phyloP scores from a whole-genome alignment of 352 stramenopile species.

The Globisporangium nagaii region DNA sequence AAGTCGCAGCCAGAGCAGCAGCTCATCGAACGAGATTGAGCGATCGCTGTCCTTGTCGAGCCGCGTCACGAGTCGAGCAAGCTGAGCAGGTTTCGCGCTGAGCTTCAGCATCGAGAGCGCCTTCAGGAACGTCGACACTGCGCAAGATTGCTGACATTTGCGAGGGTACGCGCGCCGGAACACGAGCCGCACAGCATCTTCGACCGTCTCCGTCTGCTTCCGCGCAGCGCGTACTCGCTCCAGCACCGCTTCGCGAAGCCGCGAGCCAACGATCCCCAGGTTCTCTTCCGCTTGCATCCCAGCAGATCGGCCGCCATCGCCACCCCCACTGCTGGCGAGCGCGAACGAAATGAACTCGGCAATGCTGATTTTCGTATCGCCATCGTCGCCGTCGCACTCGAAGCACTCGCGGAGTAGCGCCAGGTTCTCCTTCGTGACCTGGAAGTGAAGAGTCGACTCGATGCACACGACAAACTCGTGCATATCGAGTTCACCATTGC shows the following conservation, averaged over 20 bases:
- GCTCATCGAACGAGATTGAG: slow-evolving; percentile 62
- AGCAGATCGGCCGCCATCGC: background rate
- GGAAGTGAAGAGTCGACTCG: slow-evolving; percentile 38
- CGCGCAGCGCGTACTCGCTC: slow-evolving; percentile 23
- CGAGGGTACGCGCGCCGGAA: slow-evolving; percentile 40
- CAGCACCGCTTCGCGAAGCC: slow-evolving; percentile 43
- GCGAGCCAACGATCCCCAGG: slow-evolving; percentile 44
- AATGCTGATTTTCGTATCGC: slow-evolving; percentile 38
- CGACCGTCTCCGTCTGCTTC: slow-evolving; percentile 27
- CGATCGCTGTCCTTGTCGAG: slow-evolving; percentile 50
- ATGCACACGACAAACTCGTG: slow-evolving; percentile 49
- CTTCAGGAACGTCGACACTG: slow-evolving; percentile 29
- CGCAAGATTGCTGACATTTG: slow-evolving; percentile 15
- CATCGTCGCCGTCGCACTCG: slow-evolving; percentile 15
- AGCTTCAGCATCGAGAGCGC: slow-evolving; percentile 34
- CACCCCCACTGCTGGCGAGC: slow-evolving; percentile 18
- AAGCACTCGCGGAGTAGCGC: slow-evolving; percentile 57
- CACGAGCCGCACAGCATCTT: slow-evolving; percentile 51
- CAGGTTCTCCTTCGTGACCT: slow-evolving; percentile 31
- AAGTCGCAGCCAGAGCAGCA: slow-evolving; percentile 57
- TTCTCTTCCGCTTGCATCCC: slow-evolving; percentile 1
- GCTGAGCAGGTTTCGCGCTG: slow-evolving; percentile 30
- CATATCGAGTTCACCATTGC: slow-evolving; percentile 47
- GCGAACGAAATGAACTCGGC: slow-evolving; percentile 76
- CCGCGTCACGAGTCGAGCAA: slow-evolving; percentile 45